Base-by-base conservation (phyloP, 1,284 basidiomycete genomes). In the Rhodotorula sp. region DNA sequence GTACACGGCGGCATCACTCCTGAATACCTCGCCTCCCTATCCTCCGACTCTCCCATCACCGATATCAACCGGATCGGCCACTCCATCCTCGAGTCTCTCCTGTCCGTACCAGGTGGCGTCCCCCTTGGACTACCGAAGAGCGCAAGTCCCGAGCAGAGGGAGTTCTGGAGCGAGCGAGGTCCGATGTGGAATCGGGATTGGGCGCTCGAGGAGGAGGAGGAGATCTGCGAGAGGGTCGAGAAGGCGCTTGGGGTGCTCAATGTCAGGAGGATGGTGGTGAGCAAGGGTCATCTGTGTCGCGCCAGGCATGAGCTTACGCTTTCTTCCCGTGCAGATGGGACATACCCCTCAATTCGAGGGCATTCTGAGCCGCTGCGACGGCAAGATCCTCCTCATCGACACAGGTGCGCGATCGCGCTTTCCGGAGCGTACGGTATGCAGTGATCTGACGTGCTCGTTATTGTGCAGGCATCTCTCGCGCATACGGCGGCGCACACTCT, bases 351-450 rank as follows among this genome's bases (percentile, higher is more conserved):
- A 94, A 79, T 92, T 94, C 77, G 84, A 88, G 74, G 88, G 85
- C 75, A 93, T 95, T 56, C 86, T 89, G 2, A 47, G 20, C 24
- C 53, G 92, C 67, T 96, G 93, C 78, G 84, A 86, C 57, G 92
- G 91, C 18, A 91, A 89, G 75, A 86, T 96, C 63, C 88, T 96
- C 75, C 89, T 96, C 73, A 95, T 97, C 63, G 94, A 96, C 78
- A 84, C 83, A n/a, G 81, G 80, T 64, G 24, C 16, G 47, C 55
- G 4, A 22, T 61, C 30, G 10, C 37, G 13, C 51, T 13, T 15
- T 20, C 50, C 53, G n/a, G 10, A 6, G 9, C 55, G 7, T 61
- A 59, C n/a, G 24, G 30, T 16, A 37, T 8, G 24, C 28, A 24
- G n/a, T 20, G 37, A 11, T n/a, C 4, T 24, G 10, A 10, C 28